These are phyloP conservation scores for Tetrastigma voinierianum DNA, from an alignment of 164 flowering plant genomes.

Conservation along the genomic window DNA sequence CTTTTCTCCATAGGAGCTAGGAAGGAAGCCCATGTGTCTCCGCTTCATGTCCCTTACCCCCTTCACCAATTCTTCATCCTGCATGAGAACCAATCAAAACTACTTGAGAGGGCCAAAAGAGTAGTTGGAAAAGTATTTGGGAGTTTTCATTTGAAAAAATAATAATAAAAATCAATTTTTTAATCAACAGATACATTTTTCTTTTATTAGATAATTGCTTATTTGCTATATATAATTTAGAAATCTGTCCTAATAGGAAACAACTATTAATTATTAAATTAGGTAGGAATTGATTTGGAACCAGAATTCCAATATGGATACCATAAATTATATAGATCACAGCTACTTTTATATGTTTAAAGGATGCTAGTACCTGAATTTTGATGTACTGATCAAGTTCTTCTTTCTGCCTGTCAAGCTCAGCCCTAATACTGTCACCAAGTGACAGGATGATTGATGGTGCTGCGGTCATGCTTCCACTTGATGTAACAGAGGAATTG, in stretches of 20 bases:
- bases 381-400: constrained; percentile 73
- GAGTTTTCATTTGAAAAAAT: too few relatives aligned
- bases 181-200: background rate
- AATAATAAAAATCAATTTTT: background rate
- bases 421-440: too few relatives aligned
- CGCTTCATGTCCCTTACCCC: constrained; percentile 76
- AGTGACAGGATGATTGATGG: constrained; percentile 51
- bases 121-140: too few relatives aligned
- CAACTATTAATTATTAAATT: too few relatives aligned
- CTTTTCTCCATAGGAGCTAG: constrained; percentile 52
- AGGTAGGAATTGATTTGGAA: too few relatives aligned
- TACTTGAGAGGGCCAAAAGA: background rate
- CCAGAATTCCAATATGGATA: too few relatives aligned
- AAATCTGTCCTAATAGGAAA: background rate
- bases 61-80: constrained; percentile 72
- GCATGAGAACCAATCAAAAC: constrained; percentile 15
- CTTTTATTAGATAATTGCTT: too few relatives aligned
- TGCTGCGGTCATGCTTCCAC: constrained; percentile 57
- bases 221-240: background rate
- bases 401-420: constrained; percentile 68
- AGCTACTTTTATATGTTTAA: too few relatives aligned
- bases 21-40: constrained; percentile 59
- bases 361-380: constrained; percentile 67
- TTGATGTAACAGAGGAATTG: constrained; percentile 62
- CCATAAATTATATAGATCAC: too few relatives aligned